Percentiles rank a stretch among this genome's conserved stretches.
These are phyloP conservation scores for Aquilaria yunnanensis DNA, from an alignment of 345 rosid species.

Conservation along the genomic window DNA sequence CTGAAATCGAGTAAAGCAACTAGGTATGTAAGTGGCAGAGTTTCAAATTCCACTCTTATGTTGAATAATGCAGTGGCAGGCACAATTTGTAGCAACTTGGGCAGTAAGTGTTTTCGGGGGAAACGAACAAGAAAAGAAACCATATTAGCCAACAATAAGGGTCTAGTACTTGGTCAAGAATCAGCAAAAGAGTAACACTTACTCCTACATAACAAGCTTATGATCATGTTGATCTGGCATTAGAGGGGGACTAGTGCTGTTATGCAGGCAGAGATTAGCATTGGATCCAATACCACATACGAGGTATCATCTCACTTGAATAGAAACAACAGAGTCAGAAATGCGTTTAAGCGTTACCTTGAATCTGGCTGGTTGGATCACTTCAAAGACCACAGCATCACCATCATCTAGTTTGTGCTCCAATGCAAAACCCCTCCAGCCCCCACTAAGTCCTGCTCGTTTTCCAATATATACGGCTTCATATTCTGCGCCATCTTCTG, in stretches of 20 bases:
- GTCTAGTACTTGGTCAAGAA: not conserved
- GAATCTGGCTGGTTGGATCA: slow-evolving; percentile 25
- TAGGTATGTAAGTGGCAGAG: not conserved
- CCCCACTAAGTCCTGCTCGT: slow-evolving; percentile 40
- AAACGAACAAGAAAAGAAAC: too few relatives aligned
- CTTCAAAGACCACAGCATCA: slow-evolving; percentile 39
- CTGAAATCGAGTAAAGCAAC: not conserved
- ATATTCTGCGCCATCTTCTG: slow-evolving; percentile 27
- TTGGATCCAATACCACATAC: not conserved
- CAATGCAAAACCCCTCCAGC: slow-evolving; percentile 50
- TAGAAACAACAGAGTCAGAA: not conserved
- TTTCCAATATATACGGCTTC: slow-evolving; percentile 24
- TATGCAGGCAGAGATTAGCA: not conserved
- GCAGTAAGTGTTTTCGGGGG: too few relatives aligned
- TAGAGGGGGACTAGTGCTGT: not conserved
- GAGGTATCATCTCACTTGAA: not conserved
- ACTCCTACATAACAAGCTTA: too few relatives aligned
- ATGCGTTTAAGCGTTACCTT: slow-evolving; percentile 17
- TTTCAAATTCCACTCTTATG: not conserved
- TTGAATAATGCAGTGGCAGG: too few relatives aligned
- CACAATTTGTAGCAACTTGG: too few relatives aligned
- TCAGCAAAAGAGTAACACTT: not conserved
- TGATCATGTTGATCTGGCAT: too few relatives aligned
- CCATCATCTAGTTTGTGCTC: slow-evolving; percentile 41
- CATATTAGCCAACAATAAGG: not conserved